Base-by-base conservation (phyloP, 2,329 filamentous ascomycete genomes). In the Colletotrichum noveboracense region DNA sequence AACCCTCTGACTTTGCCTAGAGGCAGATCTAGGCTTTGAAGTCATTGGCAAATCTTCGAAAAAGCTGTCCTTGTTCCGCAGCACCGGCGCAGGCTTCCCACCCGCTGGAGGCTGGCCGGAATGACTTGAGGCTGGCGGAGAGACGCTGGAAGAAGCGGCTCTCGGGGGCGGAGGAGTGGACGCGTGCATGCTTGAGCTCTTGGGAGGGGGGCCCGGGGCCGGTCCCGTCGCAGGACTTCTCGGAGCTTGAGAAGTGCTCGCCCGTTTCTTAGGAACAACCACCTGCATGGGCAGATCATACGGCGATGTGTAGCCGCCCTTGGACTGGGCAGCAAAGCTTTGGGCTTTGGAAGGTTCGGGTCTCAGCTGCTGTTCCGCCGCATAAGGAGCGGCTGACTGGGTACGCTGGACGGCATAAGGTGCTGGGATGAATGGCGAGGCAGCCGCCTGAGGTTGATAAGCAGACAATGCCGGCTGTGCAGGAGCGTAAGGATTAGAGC, bases 221-320 rank as follows among this genome's bases (percentile, higher is more conserved):
- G 88, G 85, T 21, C 70, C 73, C 10, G 65, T 74, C 8, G 48
- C 36, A 43, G 85, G 81, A 65, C 85, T 82, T 72, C 86, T 86
- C 7, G 88, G 86, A 58, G 90, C 84, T 69, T 91, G 90, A 74
- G 91, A 91, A 80, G 90, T 88, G 80, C 90, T 92, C 7, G 87
- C 83, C 68, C 93, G 88, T 87, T 94, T 93, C 83, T 92, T 89
- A 80, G 94, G 92, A 79, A 94, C 94, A 32, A 94, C 91, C 34
- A 99, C 90, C 70, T 98, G 96, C 85, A 97, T 95, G 6, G 97
- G 97, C 24, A 99, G 88, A 85, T 99, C 97, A 80, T 98, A 99
- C 0, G 97, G 97, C 24, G 96, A 98, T 65, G 94, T 91, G 83
- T 99, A 99, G 9, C 96, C 96, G 71, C 95, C 95, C 85, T 98